Evolutionary conservation across 108 stramenopile species (phyloP).

Genomic region (Pelagomonas calceolata): DNA sequence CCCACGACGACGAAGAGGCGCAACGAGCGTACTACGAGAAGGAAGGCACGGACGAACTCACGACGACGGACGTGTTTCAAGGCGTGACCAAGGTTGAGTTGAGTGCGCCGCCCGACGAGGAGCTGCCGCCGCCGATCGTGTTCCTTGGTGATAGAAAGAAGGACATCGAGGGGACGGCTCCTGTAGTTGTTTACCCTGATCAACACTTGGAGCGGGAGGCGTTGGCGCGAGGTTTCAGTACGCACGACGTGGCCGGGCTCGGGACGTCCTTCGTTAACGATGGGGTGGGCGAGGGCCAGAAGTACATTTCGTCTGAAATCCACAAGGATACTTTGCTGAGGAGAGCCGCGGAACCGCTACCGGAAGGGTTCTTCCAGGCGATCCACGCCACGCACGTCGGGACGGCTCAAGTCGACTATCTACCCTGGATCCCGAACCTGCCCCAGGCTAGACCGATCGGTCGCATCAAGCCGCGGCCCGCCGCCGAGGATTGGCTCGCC

Average conservation of each 20-base stretch:
- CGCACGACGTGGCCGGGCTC: slow-evolving; percentile 18
- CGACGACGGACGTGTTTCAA: slow-evolving; percentile 30
- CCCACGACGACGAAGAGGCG: slow-evolving; percentile 20
- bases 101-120: slow-evolving; percentile 23
- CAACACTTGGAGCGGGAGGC: not conserved
- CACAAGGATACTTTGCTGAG: slow-evolving; percentile 7
- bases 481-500: slow-evolving; percentile 51
- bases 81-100: slow-evolving; percentile 21
- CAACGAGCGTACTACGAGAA: slow-evolving; percentile 6
- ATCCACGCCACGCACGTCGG: slow-evolving; percentile 35
- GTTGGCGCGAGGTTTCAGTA: slow-evolving; percentile 6
- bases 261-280: slow-evolving; percentile 5
- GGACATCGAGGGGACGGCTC: slow-evolving; percentile 2
- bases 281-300: slow-evolving; percentile 1
- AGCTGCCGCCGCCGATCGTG: not conserved
- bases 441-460: slow-evolving; percentile 42
- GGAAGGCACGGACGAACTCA: slow-evolving; percentile 9
- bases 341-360: slow-evolving; percentile 10
- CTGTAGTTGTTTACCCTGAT: slow-evolving; percentile 5
- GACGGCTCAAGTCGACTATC: slow-evolving; percentile 41
- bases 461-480: slow-evolving; percentile 41
- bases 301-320: not conserved
- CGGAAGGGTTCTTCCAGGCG: slow-evolving; percentile 33
- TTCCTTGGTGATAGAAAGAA: slow-evolving; percentile 3
- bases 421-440: slow-evolving; percentile 51